Percentiles rank a stretch among this genome's conserved stretches.
These are phyloP conservation scores for Talaromyces atroroseus DNA, from an alignment of 2,329 filamentous ascomycete genomes.

Conservation along the genomic window DNA sequence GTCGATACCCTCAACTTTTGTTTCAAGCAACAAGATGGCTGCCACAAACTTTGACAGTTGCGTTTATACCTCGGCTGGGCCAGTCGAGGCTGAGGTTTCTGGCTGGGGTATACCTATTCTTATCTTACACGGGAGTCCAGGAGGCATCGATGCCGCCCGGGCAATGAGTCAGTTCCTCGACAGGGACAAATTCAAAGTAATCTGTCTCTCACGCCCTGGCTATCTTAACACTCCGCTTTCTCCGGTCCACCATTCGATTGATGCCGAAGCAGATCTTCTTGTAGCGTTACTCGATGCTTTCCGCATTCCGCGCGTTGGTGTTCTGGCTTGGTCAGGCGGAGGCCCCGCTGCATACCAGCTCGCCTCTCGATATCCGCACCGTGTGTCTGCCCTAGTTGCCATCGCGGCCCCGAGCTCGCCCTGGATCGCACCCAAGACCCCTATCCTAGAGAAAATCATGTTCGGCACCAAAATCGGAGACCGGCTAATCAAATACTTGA, in stretches of 20 bases:
- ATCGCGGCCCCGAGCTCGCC: background rate
- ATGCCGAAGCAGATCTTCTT: background rate
- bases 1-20: background rate
- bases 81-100: background rate
- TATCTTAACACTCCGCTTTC: background rate
- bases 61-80: background rate
- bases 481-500: background rate
- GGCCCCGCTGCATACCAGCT: background rate
- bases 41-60: too few species aligned
- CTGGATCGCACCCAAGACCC: background rate
- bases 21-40: background rate
- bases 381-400: background rate
- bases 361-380: background rate
- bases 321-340: background rate
- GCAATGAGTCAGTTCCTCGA: background rate
- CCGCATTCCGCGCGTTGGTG: background rate
- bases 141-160: background rate
- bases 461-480: background rate
- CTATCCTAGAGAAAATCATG: background rate
- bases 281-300: background rate
- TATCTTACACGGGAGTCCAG: background rate
- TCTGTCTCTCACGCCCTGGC: background rate
- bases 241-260: background rate
- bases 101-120: background rate
- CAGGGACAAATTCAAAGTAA: background rate